Conservation (phyloP, 805 yeast genomes). For the Ogataea nitratoaversa region DNA sequence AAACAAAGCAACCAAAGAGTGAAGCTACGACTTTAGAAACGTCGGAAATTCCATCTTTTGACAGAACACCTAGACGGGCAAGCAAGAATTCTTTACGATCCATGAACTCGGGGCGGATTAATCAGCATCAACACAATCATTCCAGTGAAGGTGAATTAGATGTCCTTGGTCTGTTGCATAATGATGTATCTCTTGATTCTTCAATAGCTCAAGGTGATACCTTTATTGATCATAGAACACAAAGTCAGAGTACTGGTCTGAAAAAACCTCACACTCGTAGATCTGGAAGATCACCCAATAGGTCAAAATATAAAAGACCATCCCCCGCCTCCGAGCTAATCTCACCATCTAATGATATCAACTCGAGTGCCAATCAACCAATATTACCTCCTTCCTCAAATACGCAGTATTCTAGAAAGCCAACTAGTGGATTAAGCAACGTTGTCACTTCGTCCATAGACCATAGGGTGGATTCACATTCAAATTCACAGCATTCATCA, state of each 20-base stretch:
- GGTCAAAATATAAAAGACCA: neutral
- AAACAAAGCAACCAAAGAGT: neutral
- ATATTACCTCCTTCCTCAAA: neutral
- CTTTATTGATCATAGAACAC: slow-evolving; percentile 24
- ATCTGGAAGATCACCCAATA: neutral
- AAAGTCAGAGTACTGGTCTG: neutral
- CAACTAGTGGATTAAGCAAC: neutral
- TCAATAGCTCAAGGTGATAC: slow-evolving; percentile 12
- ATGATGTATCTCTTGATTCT: slow-evolving; percentile 20
- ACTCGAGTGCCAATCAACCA: neutral
- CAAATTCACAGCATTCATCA: neutral
- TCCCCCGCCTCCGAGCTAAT: neutral
- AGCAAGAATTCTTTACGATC: slow-evolving; percentile 6
- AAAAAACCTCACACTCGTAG: neutral
- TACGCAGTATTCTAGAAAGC: neutral
- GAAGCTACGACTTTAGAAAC: neutral
- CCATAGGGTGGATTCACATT: neutral
- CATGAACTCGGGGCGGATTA: neutral
- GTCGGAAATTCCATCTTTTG: neutral
- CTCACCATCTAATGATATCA: neutral
- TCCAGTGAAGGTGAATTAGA: slow-evolving; percentile 20
- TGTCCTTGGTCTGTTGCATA: slow-evolving; percentile 26
- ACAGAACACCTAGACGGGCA: neutral
- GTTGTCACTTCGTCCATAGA: neutral
- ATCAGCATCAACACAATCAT: neutral